Percentiles rank a stretch among this genome's conserved stretches.
phyloP scores from a whole-genome alignment of 192 early-diverging fungal genomes.

The Backusella liffmaniae region DNA sequence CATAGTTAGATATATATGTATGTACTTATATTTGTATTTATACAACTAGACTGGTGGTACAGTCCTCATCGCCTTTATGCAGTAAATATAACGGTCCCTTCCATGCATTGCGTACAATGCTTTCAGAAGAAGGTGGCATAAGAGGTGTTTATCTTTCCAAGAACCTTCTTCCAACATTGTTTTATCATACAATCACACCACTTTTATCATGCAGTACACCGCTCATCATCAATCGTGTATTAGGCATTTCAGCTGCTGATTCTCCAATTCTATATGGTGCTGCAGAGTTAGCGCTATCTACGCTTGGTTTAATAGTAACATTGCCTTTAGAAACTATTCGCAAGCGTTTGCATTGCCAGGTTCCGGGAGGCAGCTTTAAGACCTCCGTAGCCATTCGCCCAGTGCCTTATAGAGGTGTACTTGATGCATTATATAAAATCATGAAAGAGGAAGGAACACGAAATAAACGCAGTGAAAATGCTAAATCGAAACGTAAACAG shows the following conservation, averaged over 20 bases:
- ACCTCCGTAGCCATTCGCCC: conserved; percentile 62
- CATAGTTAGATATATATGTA: neutral
- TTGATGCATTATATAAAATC: conserved; percentile 64
- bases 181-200: conserved; percentile 76
- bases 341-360: conserved; percentile 78
- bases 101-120: conserved; percentile 70
- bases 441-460: conserved; percentile 67
- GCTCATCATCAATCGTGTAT: conserved; percentile 60
- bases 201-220: conserved; percentile 63
- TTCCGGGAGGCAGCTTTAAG: conserved; percentile 53
- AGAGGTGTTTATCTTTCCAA: conserved; percentile 60
- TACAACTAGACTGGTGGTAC: conserved; percentile 66
- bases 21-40: neutral
- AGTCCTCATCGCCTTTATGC: conserved; percentile 67
- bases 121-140: conserved; percentile 67
- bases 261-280: conserved; percentile 56
- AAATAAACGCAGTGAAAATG: neutral
- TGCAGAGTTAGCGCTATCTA: conserved; percentile 62
- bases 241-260: conserved; percentile 53
- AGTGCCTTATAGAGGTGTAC: conserved; percentile 66
- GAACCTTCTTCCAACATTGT: conserved; percentile 71
- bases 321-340: conserved; percentile 83
- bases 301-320: conserved; percentile 68
- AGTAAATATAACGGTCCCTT: conserved; percentile 75
- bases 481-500: neutral